Evolutionary conservation across 306 rosid genomes (phyloP).

Genomic region (Pueraria montana): DNA sequence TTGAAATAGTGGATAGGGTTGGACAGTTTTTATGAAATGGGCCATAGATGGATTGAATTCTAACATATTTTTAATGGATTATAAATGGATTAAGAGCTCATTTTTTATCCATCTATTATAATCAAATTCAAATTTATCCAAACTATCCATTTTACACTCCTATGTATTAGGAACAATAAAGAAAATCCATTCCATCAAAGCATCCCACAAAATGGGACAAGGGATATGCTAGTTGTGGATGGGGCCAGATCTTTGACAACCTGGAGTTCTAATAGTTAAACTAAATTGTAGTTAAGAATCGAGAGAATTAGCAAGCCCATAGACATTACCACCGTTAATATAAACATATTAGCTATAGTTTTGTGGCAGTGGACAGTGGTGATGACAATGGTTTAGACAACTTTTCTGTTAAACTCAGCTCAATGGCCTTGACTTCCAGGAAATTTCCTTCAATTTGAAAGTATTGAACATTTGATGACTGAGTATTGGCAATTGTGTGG

Average conservation of each 20-base stretch:
- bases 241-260: background rate
- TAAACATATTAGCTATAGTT: no score
- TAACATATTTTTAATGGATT: background rate
- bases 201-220: background rate
- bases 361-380: background rate
- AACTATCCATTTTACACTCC: background rate
- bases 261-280: background rate
- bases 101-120: background rate
- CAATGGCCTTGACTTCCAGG: background rate
- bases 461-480: slow-evolving; percentile 15
- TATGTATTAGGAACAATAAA: slow-evolving; percentile 8
- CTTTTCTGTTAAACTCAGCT: slow-evolving; percentile 3
- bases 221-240: slow-evolving; percentile 15
- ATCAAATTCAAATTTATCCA: background rate
- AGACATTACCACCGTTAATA: background rate
- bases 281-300: background rate
- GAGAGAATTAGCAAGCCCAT: slow-evolving; percentile 1
- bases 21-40: background rate
- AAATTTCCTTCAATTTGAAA: slow-evolving; percentile 23
- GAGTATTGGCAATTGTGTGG: background rate
- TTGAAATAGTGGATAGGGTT: background rate
- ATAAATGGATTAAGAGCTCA: background rate
- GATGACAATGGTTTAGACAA: background rate
- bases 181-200: background rate
- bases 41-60: background rate